Evolutionary conservation across 192 early-diverging fungal species (phyloP).

Genomic region (Coemansia brasiliensis): DNA sequence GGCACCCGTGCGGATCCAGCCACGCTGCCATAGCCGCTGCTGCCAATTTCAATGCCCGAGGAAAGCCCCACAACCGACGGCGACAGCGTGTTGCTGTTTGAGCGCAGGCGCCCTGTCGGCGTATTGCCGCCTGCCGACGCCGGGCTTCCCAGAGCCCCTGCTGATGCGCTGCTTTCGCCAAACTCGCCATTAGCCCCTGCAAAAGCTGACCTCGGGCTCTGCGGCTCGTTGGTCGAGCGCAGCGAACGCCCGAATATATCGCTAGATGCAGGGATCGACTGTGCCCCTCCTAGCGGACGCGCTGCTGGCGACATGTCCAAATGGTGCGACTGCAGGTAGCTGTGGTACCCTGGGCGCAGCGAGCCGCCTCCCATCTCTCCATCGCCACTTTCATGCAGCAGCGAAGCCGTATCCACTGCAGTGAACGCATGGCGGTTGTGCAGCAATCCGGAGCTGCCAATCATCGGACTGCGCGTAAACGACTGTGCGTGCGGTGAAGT

Average conservation of each 20-base stretch:
- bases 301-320: constrained; percentile 32
- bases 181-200: constrained; percentile 4
- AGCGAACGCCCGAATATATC: constrained; percentile 45
- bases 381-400: constrained; percentile 7
- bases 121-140: constrained; percentile 6
- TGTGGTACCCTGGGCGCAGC: constrained; percentile 15
- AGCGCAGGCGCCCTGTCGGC: constrained; percentile 22
- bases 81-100: constrained; percentile 38
- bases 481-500: constrained; percentile 40
- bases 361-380: constrained; percentile 8
- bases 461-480: constrained; percentile 34
- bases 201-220: constrained; percentile 28
- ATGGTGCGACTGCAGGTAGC: constrained; percentile 21
- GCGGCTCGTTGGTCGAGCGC: constrained; percentile 41
- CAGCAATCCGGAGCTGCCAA: constrained; percentile 20
- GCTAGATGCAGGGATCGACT: constrained; percentile 26
- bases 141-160: constrained; percentile 26
- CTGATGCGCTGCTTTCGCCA: neutral
- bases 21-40: constrained; percentile 1
- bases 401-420: constrained; percentile 18
- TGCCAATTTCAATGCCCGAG: constrained; percentile 18
- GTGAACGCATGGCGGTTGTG: constrained; percentile 49
- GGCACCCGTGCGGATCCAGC: constrained; percentile 4
- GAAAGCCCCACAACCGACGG: constrained; percentile 24
- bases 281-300: constrained; percentile 30